Evolutionary conservation across 2,329 filamentous ascomycete genomes (phyloP).

Genomic region (Drechslera avenae): DNA sequence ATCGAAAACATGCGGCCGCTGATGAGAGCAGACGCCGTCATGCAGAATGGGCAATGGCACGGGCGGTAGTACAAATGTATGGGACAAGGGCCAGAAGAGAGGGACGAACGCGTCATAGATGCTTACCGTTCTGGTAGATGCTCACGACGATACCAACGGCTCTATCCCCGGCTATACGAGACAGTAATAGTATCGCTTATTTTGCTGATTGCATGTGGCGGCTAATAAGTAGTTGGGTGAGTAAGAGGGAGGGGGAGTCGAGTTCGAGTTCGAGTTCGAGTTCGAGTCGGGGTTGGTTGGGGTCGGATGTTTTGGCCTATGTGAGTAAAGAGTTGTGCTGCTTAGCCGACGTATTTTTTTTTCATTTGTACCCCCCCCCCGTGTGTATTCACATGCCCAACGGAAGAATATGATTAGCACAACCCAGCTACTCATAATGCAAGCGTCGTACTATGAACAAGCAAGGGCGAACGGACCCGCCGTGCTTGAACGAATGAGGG

Average conservation of each 20-base stretch:
- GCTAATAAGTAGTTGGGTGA: constrained; percentile 17
- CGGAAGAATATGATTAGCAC: constrained; percentile 27
- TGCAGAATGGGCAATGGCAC: not conserved
- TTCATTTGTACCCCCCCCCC: constrained; percentile 16
- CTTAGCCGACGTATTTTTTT: constrained; percentile 14
- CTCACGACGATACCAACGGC: constrained; percentile 8
- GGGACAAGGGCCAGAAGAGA: not conserved
- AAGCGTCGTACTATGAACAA: constrained; percentile 33
- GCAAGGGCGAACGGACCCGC: constrained; percentile 33
- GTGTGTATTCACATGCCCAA: not conserved
- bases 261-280: too few species aligned
- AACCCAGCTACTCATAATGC: constrained; percentile 24
- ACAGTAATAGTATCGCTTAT: constrained; percentile 20
- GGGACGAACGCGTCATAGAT: constrained; percentile 32
- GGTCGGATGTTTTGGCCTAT: constrained; percentile 32
- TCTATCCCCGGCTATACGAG: constrained; percentile 13
- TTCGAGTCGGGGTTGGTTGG: not conserved
- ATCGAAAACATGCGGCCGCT: not conserved
- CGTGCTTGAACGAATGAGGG: constrained; percentile 29
- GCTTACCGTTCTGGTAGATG: constrained; percentile 12
- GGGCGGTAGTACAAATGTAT: constrained; percentile 4
- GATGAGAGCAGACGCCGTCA: not conserved
- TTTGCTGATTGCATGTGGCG: constrained; percentile 22
- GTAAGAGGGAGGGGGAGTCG: not conserved
- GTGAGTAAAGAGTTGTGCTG: constrained; percentile 20